Evolutionary conservation across 2,329 filamentous ascomycete genomes (phyloP).

Genomic region (Pseudovirgaria hyperparasitica): DNA sequence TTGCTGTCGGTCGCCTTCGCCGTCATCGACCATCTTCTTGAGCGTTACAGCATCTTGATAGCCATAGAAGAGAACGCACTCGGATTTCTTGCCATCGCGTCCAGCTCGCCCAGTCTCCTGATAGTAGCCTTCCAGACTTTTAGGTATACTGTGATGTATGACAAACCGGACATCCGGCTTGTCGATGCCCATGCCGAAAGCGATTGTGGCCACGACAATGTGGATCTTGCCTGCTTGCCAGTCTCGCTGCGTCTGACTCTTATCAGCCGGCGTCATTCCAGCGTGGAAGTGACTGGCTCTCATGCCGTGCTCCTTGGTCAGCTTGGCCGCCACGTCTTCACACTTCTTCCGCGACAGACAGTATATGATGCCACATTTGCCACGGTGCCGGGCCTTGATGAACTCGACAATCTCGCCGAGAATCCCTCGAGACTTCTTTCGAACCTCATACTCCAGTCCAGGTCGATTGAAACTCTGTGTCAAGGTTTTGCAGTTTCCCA

Average conservation of each 20-base stretch:
- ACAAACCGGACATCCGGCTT: conserved; percentile 95
- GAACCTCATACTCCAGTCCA: conserved; percentile 82
- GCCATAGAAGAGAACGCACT: conserved; percentile 82
- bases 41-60: conserved; percentile 64
- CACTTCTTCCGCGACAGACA: conserved; percentile 76
- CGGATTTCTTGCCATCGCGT: conserved; percentile 73
- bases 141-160: conserved; percentile 83
- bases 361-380: conserved; percentile 83
- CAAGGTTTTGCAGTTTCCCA: conserved; percentile 65
- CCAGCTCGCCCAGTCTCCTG: conserved; percentile 95
- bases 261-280: conserved; percentile 54
- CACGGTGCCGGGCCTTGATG: conserved; percentile 57
- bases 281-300: conserved; percentile 80
- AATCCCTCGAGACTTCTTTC: conserved; percentile 50
- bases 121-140: conserved; percentile 95
- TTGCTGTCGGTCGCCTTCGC: conserved; percentile 63
- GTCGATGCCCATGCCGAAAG: conserved; percentile 99
- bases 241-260: conserved; percentile 56
- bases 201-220: conserved; percentile 94
- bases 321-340: conserved; percentile 62
- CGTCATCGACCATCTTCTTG: conserved; percentile 70
- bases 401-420: conserved; percentile 46
- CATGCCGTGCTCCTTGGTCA: conserved; percentile 50
- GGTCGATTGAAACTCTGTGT: conserved; percentile 95
- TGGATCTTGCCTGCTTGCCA: conserved; percentile 76